Conservation (phyloP, 352 stramenopile genomes). For the Paralagenidium karlingii region DNA sequence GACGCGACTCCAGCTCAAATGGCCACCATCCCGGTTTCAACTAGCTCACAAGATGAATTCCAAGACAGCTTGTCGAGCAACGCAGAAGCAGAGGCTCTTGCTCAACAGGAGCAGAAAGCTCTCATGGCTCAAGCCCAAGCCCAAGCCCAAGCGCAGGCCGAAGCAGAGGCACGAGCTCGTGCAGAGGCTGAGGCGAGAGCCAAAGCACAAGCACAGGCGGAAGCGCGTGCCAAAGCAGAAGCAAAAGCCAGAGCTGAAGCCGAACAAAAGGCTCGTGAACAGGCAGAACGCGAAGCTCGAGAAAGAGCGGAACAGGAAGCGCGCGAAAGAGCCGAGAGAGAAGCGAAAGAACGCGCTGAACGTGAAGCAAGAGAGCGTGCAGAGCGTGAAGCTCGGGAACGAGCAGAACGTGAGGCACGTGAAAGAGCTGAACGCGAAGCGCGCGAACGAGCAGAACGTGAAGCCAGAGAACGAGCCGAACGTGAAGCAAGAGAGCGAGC, state of each 20-base stretch:
- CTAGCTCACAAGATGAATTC: too few relatives aligned
- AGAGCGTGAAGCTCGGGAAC: background rate
- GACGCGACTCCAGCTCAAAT: background rate
- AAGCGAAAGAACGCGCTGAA: background rate
- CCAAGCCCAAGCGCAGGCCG: background rate
- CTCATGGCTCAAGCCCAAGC: background rate
- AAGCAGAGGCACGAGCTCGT: background rate
- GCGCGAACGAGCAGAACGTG: background rate
- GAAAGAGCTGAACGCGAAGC: background rate
- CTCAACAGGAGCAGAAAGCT: background rate
- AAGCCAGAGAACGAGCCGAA: background rate
- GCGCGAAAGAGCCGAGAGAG: background rate
- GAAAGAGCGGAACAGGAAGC: slow-evolving; percentile 7
- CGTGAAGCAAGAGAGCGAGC: slow-evolving; percentile 4
- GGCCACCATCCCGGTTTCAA: too few relatives aligned
- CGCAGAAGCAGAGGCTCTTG: background rate
- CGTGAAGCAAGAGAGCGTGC: background rate
- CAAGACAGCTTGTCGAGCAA: background rate
- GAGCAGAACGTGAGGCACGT: background rate
- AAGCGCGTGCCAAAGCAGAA: slow-evolving; percentile 5
- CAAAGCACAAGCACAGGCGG: slow-evolving; percentile 3
- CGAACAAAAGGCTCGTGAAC: background rate
- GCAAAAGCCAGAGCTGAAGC: slow-evolving; percentile 1
- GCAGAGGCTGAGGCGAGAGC: background rate
- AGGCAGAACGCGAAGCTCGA: slow-evolving; percentile 7